Percentiles rank a stretch among this genome's conserved stretches.
Evolutionary conservation across 2,329 filamentous ascomycete species (phyloP).

Genomic region (Ramichloridium luteum): DNA sequence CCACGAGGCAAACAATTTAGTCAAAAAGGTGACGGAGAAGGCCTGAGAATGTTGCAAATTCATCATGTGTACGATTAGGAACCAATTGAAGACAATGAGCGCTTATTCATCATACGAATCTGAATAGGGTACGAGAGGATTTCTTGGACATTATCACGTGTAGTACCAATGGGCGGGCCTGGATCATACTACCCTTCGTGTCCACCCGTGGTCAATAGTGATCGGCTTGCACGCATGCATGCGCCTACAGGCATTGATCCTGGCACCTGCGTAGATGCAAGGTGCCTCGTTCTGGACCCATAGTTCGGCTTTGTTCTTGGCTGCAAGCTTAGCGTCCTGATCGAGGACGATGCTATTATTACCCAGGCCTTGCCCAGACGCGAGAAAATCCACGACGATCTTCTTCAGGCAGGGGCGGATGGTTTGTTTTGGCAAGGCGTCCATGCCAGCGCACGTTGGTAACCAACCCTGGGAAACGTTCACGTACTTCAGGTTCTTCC

Average conservation of each 20-base stretch:
- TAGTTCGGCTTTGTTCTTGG: constrained; percentile 22
- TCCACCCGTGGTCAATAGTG: constrained; percentile 12
- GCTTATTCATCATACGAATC: no score
- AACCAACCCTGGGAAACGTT: constrained; percentile 35
- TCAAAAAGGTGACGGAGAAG: constrained; percentile 9
- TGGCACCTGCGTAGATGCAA: constrained; percentile 18
- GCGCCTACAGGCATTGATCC: constrained; percentile 21
- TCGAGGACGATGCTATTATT: constrained; percentile 2
- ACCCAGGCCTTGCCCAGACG: constrained; percentile 1
- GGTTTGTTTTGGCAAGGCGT: constrained; percentile 22
- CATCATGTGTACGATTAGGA: no score
- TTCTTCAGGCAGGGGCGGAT: constrained; percentile 6
- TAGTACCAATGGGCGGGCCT: no score
- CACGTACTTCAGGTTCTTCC: constrained; percentile 33
- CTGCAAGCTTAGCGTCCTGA: constrained; percentile 9
- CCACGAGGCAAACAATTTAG: constrained; percentile 13
- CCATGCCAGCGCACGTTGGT: constrained; percentile 15
- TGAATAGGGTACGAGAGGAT: no score
- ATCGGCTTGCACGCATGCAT: constrained; percentile 7
- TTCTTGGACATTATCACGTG: no score
- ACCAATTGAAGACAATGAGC: no score
- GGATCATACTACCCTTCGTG: constrained; percentile 1
- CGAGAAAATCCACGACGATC: constrained; percentile 5
- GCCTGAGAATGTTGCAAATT: no score
- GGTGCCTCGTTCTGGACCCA: constrained; percentile 7